phyloP scores from a whole-genome alignment of 164 flowering plant genomes.

The Umbellularia californica region DNA sequence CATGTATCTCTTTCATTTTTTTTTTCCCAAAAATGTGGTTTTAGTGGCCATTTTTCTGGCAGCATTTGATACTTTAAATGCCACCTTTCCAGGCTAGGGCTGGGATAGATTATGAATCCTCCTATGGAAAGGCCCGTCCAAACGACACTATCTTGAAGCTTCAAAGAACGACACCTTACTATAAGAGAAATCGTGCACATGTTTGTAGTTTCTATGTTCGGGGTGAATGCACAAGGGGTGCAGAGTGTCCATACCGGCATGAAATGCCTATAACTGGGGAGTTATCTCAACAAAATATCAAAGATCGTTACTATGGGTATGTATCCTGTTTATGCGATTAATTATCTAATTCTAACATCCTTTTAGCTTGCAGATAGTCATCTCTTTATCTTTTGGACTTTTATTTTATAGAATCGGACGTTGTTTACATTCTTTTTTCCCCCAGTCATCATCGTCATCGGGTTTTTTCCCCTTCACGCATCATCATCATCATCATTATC shows the following conservation, averaged over 20 bases:
- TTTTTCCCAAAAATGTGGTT: neutral
- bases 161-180: constrained; percentile 86
- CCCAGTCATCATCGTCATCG: neutral
- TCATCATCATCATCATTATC: too few species aligned
- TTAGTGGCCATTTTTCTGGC: neutral
- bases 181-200: constrained; percentile 89
- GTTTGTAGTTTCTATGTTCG: constrained; percentile 88
- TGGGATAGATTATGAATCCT: constrained; percentile 84
- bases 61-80: too few species aligned
- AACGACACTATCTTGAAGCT: constrained; percentile 87
- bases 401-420: neutral
- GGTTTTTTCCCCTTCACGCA: neutral
- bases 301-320: constrained; percentile 98
- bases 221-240: constrained; percentile 94
- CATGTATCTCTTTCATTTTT: neutral
- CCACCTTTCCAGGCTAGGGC: constrained; percentile 64
- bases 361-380: neutral
- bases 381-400: neutral
- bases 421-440: neutral
- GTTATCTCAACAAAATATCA: constrained; percentile 88
- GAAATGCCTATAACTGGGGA: constrained; percentile 96
- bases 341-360: neutral
- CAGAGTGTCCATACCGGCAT: constrained; percentile 95
- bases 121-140: constrained; percentile 71
- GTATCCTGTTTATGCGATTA: constrained; percentile 16